Evolutionary conservation across 2,329 filamentous ascomycete species (phyloP).

Genomic region (Hortaea sp.): DNA sequence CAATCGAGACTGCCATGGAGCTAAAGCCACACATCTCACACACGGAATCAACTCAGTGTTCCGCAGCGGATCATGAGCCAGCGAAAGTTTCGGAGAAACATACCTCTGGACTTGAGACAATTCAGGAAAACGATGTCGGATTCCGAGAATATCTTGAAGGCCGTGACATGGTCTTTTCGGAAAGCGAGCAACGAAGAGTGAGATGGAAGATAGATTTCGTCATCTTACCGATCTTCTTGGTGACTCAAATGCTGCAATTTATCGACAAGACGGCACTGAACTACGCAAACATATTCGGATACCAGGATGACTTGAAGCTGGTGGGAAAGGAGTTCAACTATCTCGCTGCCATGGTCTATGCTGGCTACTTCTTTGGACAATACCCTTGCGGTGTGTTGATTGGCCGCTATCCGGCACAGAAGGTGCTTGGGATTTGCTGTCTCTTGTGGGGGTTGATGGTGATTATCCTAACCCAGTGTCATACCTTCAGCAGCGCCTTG

Average conservation of each 20-base stretch:
- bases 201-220: conserved; percentile 18
- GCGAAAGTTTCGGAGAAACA: too few species aligned
- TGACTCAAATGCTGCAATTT: conserved; percentile 17
- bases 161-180: too few species aligned
- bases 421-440: conserved; percentile 23
- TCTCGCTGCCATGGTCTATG: conserved; percentile 30
- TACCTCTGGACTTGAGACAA: too few species aligned
- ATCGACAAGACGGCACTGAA: conserved; percentile 19
- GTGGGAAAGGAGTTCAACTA: conserved; percentile 28
- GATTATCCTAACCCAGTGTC: conserved; percentile 25
- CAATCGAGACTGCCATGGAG: not conserved
- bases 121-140: too few species aligned
- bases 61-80: not conserved
- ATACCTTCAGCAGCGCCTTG: conserved; percentile 18
- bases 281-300: conserved; percentile 26
- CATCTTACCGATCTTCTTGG: conserved; percentile 17
- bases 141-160: too few species aligned
- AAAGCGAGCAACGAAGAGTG: too few species aligned
- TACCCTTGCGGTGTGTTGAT: conserved; percentile 34
- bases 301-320: conserved; percentile 25
- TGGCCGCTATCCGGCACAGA: conserved; percentile 29
- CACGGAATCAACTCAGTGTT: not conserved
- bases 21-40: not conserved
- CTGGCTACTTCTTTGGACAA: conserved; percentile 33
- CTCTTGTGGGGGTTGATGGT: conserved; percentile 28